Evolutionary conservation across 306 rosid genomes (phyloP).

Genomic region (Acacia crassicarpa): DNA sequence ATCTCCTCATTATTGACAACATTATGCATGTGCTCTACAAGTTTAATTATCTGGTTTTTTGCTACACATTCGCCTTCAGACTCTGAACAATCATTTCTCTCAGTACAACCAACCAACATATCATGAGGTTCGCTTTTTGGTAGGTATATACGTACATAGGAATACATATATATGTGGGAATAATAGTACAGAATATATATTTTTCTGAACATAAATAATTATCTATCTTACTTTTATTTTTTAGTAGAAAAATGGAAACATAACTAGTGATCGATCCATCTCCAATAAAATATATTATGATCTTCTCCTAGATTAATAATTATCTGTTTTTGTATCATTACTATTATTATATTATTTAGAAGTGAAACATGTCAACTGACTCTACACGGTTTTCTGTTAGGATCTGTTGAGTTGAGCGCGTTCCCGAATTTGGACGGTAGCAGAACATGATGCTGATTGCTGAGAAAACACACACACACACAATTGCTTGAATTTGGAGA

Average conservation of each 20-base stretch:
- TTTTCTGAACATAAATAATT: background rate
- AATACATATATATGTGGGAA: too few species aligned
- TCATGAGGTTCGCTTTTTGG: constrained; percentile 24
- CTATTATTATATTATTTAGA: background rate
- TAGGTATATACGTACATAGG: background rate
- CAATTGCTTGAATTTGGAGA: background rate
- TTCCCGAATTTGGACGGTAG: constrained; percentile 39
- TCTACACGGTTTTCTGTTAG: constrained; percentile 34
- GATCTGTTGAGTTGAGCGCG: constrained; percentile 23
- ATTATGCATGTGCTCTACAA: constrained; percentile 28
- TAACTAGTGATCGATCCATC: background rate
- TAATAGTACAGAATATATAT: background rate
- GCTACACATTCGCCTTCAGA: constrained; percentile 18
- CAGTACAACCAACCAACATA: constrained; percentile 20
- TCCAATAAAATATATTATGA: background rate
- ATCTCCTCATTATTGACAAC: constrained; percentile 43
- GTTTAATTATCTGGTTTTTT: constrained; percentile 11
- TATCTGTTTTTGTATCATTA: background rate
- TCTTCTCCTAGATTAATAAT: background rate
- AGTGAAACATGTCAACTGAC: constrained; percentile 25
- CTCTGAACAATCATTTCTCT: constrained; percentile 11
- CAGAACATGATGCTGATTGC: constrained; percentile 10
- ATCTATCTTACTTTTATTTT: background rate
- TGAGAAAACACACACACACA: background rate
- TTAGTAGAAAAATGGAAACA: background rate